Evolutionary conservation across 1,284 basidiomycete genomes (phyloP), one percentile per base, ranked within the genome.

Genomic region (Phellopilus nigrolimitatus): DNA sequence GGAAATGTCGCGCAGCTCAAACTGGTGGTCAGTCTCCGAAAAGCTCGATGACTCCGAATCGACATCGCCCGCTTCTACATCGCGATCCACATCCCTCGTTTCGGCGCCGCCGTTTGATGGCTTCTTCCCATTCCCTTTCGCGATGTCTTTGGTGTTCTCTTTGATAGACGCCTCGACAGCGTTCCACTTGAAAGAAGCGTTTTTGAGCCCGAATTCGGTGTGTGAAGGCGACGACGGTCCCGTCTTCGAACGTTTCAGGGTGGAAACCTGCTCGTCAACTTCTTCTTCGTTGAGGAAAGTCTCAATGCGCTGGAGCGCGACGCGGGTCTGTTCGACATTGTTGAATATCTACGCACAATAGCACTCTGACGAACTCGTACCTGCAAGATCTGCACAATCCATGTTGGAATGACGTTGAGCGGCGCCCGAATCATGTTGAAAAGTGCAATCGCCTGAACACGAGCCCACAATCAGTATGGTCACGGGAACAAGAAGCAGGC

Each of bases 201-300:
- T 71, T 51, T 78, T 67, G 40, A 89, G 74, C 0, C 82, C 84
- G 41, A 91, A 70, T 13, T 78, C 0, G 67, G 71, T 68, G 46
- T 31, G 6, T 12, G 37, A 12, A 41, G 21, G 19, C 42, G 64
- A 65, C 30, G 28, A 15, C 47, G n/a, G 4, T 38, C 38, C 28
- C 28, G 42, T 12, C 15, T 52, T n/a, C n/a, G n/a, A n/a, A 5
- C 63, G 60, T 61, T 85, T 86, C 39, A 88, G 66, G 0, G 79
- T 76, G 0, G 82, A 85, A 0, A 87, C 83, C 66, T 84, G 83
- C 10, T 75, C 78, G 0, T 79, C 71, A 2, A 91, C 85, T 65
- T 95, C 93, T 39, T 90, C 88, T 65, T 95, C 91, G 4, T 76
- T 74, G 8, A 95, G 75, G 66, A 87, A 95, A 0, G 79, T 81